These are phyloP conservation scores for Drechslera avenae DNA, from an alignment of 2,329 filamentous ascomycete genomes.

Conservation along the genomic window DNA sequence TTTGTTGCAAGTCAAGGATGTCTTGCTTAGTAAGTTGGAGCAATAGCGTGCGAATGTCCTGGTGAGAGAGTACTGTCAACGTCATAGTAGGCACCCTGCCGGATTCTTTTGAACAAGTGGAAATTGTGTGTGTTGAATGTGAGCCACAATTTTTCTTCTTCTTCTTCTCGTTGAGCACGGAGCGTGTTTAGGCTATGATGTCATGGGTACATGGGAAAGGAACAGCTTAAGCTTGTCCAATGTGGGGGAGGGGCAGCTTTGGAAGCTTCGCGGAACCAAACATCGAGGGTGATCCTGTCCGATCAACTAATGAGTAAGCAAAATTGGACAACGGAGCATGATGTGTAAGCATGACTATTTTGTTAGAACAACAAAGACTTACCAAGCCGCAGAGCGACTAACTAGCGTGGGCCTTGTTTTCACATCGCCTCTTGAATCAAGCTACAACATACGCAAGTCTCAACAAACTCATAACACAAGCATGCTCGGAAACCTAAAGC, in stretches of 20 bases:
- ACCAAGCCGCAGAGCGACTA: too few species aligned
- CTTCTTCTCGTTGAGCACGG: too few species aligned
- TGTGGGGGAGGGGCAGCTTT: slow-evolving; percentile 27
- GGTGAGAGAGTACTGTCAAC: slow-evolving; percentile 63
- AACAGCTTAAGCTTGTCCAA: slow-evolving; percentile 10
- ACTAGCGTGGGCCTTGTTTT: too few species aligned
- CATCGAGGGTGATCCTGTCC: background rate
- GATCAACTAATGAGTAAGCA: slow-evolving; percentile 16
- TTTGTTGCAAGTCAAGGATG: slow-evolving; percentile 61
- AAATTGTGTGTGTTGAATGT: background rate
- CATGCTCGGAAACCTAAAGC: too few species aligned
- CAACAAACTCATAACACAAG: too few species aligned
- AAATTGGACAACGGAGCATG: background rate
- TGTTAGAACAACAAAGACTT: background rate
- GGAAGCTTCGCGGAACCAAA: slow-evolving; percentile 7
- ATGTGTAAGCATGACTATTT: slow-evolving; percentile 6
- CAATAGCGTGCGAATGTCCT: slow-evolving; percentile 61
- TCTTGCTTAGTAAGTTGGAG: slow-evolving; percentile 62
- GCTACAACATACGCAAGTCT: too few species aligned
- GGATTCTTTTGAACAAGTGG: rapidly evolving
- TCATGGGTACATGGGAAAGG: slow-evolving; percentile 1
- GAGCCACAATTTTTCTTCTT: background rate
- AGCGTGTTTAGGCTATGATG: slow-evolving; percentile 2
- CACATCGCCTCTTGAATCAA: too few species aligned
- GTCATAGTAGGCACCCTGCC: slow-evolving; percentile 53